Evolutionary conservation across 441 rosid genomes (phyloP).

Genomic region (Syzygium malaccense): DNA sequence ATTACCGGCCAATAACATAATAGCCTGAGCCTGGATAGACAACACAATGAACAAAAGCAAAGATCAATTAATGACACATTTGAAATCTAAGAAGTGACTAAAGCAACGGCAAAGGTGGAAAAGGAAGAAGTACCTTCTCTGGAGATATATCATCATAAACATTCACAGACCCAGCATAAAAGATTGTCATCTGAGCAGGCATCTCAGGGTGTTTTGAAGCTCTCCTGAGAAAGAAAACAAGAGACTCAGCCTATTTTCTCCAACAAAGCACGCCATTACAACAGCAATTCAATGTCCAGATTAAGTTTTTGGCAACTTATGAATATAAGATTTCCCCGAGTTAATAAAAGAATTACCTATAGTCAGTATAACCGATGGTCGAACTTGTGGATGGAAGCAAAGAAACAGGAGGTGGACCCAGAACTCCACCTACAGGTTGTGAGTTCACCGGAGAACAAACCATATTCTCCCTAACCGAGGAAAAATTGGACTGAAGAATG

Average conservation of each 20-base stretch:
- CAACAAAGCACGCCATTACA: neutral
- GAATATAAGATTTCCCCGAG: neutral
- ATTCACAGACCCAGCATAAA: conserved; percentile 51
- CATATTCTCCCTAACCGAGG: conserved; percentile 21
- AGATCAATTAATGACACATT: neutral
- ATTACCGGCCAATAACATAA: conserved; percentile 57
- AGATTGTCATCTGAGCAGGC: conserved; percentile 54
- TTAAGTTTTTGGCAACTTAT: neutral
- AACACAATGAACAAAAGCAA: neutral
- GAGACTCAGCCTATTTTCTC: neutral
- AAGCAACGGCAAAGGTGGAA: neutral
- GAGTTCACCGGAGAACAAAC: conserved; percentile 18
- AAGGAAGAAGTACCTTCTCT: conserved; percentile 32
- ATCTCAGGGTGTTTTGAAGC: conserved; percentile 25
- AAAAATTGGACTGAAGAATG: conserved; percentile 38
- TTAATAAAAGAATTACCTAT: conserved; percentile 33
- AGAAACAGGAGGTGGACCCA: conserved; percentile 36
- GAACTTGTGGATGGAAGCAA: conserved; percentile 41
- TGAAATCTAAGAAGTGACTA: neutral
- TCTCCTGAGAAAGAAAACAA: conserved; percentile 19
- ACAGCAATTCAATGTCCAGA: neutral
- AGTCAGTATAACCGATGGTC: conserved; percentile 56
- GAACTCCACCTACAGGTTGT: conserved; percentile 43
- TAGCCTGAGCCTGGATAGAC: conserved; percentile 45
- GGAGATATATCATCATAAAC: conserved; percentile 58